These are phyloP conservation scores for Paraconiothyrium brasiliense DNA, from an alignment of 2,329 filamentous ascomycete species.

Conservation along the genomic window DNA sequence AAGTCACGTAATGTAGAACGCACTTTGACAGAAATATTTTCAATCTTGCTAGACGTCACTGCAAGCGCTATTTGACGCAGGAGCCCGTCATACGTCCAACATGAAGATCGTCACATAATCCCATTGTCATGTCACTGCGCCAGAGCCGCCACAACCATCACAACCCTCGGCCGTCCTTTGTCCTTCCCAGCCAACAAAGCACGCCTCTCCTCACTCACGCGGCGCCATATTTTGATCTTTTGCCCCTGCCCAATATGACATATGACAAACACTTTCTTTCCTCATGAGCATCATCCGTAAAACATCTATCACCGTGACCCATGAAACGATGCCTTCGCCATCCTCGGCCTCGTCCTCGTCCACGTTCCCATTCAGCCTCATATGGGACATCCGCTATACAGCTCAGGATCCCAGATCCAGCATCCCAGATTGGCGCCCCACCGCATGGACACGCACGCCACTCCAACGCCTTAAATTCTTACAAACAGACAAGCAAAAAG, in stretches of 20 bases:
- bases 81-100: neutral
- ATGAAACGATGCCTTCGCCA: neutral
- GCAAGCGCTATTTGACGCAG: neutral
- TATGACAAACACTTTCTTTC: neutral
- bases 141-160: neutral
- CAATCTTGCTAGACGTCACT: too few species aligned
- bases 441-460: neutral
- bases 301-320: slow-evolving; percentile 5
- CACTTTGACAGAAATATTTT: too few species aligned
- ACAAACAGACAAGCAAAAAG: neutral
- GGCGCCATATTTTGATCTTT: neutral
- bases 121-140: neutral
- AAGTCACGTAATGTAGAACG: too few species aligned
- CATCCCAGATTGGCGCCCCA: slow-evolving; percentile 4
- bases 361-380: neutral
- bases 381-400: slow-evolving; percentile 5
- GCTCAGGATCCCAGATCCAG: neutral
- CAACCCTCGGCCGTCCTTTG: neutral
- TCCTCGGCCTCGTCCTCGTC: neutral
- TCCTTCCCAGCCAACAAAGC: neutral
- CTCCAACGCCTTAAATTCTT: slow-evolving; percentile 4
- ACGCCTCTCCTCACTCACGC: neutral
- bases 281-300: slow-evolving; percentile 4
- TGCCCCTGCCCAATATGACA: neutral
- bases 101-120: neutral